phyloP scores from a whole-genome alignment of 176 grass and related monocot species.

The Ensete glaucum region DNA sequence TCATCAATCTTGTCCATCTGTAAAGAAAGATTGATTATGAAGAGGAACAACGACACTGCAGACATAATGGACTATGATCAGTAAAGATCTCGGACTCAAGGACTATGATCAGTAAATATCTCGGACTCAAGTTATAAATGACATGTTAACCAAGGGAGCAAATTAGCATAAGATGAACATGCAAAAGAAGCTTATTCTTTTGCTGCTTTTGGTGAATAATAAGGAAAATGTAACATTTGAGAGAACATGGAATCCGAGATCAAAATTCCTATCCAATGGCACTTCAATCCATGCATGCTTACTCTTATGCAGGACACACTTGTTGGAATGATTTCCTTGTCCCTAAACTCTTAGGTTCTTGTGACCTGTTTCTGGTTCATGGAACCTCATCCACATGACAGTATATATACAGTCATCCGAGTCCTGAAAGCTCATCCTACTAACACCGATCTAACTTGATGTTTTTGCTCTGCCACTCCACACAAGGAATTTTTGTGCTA shows the following conservation, averaged over 20 bases:
- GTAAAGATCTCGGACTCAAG: too few species aligned
- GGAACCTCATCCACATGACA: too few species aligned
- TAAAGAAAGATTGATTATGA: background rate
- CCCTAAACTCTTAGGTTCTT: background rate
- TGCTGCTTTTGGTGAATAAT: background rate
- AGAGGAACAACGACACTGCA: background rate
- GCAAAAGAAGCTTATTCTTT: background rate
- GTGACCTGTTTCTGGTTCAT: background rate
- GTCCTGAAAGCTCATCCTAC: too few species aligned
- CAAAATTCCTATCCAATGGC: background rate
- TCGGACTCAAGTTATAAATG: too few species aligned
- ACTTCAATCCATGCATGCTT: background rate
- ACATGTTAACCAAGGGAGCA: background rate
- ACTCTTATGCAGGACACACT: background rate
- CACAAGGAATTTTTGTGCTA: background rate
- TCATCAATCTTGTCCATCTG: slow-evolving; percentile 3
- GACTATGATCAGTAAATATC: too few species aligned
- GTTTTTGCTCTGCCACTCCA: background rate
- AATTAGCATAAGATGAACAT: background rate
- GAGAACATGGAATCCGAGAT: background rate
- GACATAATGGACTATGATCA: background rate
- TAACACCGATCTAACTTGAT: too few species aligned
- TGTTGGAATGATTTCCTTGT: too few species aligned
- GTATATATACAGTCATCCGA: too few species aligned
- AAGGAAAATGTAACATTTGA: too few species aligned